Base-by-base conservation (phyloP, 495 filamentous ascomycete species). In the Chaetomidium leptoderma region DNA sequence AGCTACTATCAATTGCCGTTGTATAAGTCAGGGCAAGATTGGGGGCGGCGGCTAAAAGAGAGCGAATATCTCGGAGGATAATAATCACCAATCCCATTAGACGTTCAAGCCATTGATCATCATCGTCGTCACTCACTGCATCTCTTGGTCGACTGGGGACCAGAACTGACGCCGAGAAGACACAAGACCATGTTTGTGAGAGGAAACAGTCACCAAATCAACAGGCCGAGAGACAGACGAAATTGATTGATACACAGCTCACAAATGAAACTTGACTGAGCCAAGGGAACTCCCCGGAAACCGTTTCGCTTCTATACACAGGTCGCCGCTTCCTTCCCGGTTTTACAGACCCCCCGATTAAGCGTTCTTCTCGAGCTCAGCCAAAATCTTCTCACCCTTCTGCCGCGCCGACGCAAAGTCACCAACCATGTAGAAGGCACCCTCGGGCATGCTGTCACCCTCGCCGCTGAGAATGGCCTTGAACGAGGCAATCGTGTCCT, bases 301-400 rank as follows among this genome's bases (percentile, higher is more conserved):
- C 61, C 58, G 62, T 67, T 65, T 67, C 58, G 39, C 58, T 67
- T 71, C 67, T 73, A 73, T 71, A 73, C 70, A 73, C 69, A 71
- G 60, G 63, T 62, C 59, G 60, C 66, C 66, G 60, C 55, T 53
- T 65, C 64, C 66, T 58, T 61, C 62, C 59, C 62, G 23, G 50
- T 68, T 66, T 68, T 62, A 70, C 73, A 70, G 17, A 29, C 74
- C 70, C 72, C 70, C 76, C 73, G 77, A 81, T 80, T 86, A 87
- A 59, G 62, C 37, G 65, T 74, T 79, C 78, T 80, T 81, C 81
- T 93, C 89, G 63, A 98, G 79, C 71, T 97, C 93, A 65, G 93
- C 91, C 76, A 97, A 77, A 80, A 98, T 96, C 91, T 97, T 96
- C 86, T 96, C 92, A 77, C 93, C 93, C 90, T 98, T 98, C 69